Evolutionary conservation across 345 rosid species (phyloP).

Genomic region (Arabidopsis arenosa): DNA sequence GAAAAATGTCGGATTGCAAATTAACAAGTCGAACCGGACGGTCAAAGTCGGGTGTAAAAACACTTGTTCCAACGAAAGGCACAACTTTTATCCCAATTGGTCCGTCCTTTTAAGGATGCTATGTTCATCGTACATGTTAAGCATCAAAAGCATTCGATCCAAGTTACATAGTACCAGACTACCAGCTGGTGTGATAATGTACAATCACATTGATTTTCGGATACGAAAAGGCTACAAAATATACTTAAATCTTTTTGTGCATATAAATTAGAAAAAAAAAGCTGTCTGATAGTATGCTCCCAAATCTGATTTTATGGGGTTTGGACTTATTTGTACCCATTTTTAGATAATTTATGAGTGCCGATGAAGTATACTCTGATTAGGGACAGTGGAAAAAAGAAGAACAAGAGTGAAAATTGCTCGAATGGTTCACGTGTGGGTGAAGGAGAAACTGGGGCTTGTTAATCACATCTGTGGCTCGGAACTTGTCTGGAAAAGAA

Average conservation of each 20-base stretch:
- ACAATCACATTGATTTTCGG: not conserved
- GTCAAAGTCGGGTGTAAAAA: too few species aligned
- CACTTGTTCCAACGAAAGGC: too few species aligned
- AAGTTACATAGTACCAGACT: too few species aligned
- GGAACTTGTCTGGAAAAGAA: slow-evolving; percentile 32
- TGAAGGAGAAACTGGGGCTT: slow-evolving; percentile 10
- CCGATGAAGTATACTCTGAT: slow-evolving; percentile 3
- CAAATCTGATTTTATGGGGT: not conserved
- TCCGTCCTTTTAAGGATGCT: too few species aligned
- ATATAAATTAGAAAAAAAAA: not conserved
- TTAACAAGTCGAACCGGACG: too few species aligned
- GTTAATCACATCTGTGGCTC: slow-evolving; percentile 35
- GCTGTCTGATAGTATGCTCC: not conserved
- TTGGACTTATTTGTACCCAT: slow-evolving; percentile 16
- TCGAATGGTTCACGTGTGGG: not conserved
- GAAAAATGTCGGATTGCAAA: too few species aligned
- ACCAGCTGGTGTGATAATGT: too few species aligned
- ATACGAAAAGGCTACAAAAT: not conserved
- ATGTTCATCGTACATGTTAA: too few species aligned
- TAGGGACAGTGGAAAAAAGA: not conserved
- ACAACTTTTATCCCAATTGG: too few species aligned
- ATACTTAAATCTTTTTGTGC: not conserved
- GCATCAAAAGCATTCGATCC: too few species aligned
- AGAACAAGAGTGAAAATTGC: slow-evolving; percentile 22
- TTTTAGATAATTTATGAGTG: not conserved